These are phyloP conservation scores for Diatrype stigma DNA, from an alignment of 2,329 filamentous ascomycete genomes.

Conservation along the genomic window DNA sequence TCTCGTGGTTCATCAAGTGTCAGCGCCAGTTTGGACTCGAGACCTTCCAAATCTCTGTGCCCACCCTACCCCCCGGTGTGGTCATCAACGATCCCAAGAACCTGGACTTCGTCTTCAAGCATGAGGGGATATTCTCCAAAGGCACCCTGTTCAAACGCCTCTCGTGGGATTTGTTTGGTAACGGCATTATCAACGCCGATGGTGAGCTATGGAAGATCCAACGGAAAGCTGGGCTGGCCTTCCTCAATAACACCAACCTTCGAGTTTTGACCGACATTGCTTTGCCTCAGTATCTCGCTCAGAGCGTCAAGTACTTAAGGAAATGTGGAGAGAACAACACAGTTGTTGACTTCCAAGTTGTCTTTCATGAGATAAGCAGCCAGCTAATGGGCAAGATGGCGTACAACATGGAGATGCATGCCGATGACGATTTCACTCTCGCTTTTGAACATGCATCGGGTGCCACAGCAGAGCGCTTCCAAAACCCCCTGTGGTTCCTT, in stretches of 20 bases:
- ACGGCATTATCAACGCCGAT: slow-evolving; percentile 64
- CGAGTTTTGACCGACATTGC: slow-evolving; percentile 53
- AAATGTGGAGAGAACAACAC: slow-evolving; percentile 19
- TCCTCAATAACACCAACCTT: slow-evolving; percentile 55
- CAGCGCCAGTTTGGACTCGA: slow-evolving; percentile 53
- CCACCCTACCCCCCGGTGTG: slow-evolving; percentile 57
- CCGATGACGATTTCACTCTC: slow-evolving; percentile 54
- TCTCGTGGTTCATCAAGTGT: slow-evolving; percentile 59
- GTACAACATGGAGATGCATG: slow-evolving; percentile 65
- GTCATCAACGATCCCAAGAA: slow-evolving; percentile 59
- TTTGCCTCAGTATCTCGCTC: slow-evolving; percentile 49
- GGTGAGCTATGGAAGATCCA: slow-evolving; percentile 60
- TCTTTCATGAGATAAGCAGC: slow-evolving; percentile 62
- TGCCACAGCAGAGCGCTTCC: slow-evolving; percentile 56
- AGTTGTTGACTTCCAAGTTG: slow-evolving; percentile 51
- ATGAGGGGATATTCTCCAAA: slow-evolving; percentile 58
- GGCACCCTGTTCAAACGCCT: slow-evolving; percentile 57
- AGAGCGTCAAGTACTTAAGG: slow-evolving; percentile 37
- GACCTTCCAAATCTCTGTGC: slow-evolving; percentile 60
- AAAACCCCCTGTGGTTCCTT: slow-evolving; percentile 60
- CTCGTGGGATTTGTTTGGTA: slow-evolving; percentile 59
- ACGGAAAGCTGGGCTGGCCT: slow-evolving; percentile 56
- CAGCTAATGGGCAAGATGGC: slow-evolving; percentile 65
- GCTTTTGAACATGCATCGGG: slow-evolving; percentile 62
- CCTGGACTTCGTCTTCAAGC: slow-evolving; percentile 59